Evolutionary conservation across 2,329 filamentous ascomycete species (phyloP).

Genomic region (Polychaeton citri): DNA sequence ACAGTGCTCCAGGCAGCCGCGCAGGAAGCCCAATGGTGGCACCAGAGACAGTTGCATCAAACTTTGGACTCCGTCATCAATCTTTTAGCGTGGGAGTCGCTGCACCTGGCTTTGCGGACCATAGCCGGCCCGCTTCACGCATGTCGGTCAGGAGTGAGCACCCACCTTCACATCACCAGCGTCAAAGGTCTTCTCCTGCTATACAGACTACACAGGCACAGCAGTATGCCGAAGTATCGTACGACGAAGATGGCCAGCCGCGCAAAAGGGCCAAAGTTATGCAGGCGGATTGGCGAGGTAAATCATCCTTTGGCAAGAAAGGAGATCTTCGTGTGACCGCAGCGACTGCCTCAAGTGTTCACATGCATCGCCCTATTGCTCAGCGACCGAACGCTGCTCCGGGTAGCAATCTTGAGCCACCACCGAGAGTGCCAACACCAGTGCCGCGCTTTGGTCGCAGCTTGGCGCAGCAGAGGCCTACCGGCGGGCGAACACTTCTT

Average conservation of each 20-base stretch:
- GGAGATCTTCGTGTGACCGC: constrained; percentile 71
- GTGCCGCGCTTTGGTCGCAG: constrained; percentile 41
- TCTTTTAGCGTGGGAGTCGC: constrained; percentile 14
- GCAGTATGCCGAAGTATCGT: constrained; percentile 13
- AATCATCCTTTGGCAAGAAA: constrained; percentile 55
- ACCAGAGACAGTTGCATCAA: constrained; percentile 22
- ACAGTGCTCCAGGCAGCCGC: constrained; percentile 27
- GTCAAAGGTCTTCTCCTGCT: constrained; percentile 9
- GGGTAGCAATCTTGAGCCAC: constrained; percentile 50
- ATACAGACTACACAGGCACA: constrained; percentile 6
- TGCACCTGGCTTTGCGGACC: constrained; percentile 13
- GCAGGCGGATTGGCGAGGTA: constrained; percentile 58
- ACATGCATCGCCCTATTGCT: constrained; percentile 64
- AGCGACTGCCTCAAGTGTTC: constrained; percentile 77
- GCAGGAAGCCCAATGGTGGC: constrained; percentile 32
- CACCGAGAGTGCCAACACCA: constrained; percentile 66
- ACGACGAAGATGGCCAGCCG: constrained; percentile 39
- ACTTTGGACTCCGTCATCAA: constrained; percentile 20
- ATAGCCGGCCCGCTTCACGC: constrained; percentile 20
- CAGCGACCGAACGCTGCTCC: constrained; percentile 34
- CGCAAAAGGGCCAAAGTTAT: constrained; percentile 73
- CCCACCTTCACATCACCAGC: constrained; percentile 10
- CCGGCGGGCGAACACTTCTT: constrained; percentile 15
- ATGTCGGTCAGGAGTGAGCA: constrained; percentile 21
- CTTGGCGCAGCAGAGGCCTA: constrained; percentile 15